phyloP scores from a whole-genome alignment of 176 grass and related monocot genomes.

The Aegilops bicornis region DNA sequence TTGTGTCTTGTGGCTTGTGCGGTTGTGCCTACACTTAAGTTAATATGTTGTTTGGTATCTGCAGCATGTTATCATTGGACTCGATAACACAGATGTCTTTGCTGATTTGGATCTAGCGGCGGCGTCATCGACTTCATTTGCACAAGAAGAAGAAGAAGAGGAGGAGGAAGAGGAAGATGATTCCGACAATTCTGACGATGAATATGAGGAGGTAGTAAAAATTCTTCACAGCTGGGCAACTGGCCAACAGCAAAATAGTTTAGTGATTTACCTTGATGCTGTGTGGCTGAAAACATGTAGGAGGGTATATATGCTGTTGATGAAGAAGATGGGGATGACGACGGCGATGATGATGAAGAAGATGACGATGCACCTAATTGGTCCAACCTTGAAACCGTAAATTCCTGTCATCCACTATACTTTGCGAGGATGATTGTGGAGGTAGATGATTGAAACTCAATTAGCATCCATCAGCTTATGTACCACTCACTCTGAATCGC shows the following conservation, averaged over 20 bases:
- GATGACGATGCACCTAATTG: conserved; percentile 51
- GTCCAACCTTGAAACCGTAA: conserved; percentile 86
- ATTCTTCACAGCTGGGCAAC: background rate
- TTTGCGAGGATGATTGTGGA: conserved; percentile 82
- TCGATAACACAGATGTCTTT: conserved; percentile 83
- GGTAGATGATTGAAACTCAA: conserved; percentile 32
- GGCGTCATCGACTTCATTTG: conserved; percentile 40
- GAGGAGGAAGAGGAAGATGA: conserved; percentile 27
- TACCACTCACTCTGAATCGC: background rate
- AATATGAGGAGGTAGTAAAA: conserved; percentile 53
- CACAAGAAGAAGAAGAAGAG: conserved; percentile 38
- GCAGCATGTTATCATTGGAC: conserved; percentile 86
- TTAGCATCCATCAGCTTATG: background rate
- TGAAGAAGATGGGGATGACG: conserved; percentile 44
- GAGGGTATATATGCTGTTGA: conserved; percentile 54
- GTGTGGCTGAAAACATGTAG: conserved; percentile 38
- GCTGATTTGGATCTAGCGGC: conserved; percentile 53
- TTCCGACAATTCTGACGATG: conserved; percentile 56
- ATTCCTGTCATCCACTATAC: conserved; percentile 69
- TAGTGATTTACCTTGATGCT: conserved; percentile 1
- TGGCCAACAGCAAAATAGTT: background rate
- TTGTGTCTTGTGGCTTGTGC: background rate
- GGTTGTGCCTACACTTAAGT: background rate
- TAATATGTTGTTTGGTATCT: conserved; percentile 14
- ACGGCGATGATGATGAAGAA: conserved; percentile 5